Conservation (phyloP, 2,329 filamentous ascomycete genomes). For the Grosmannia clavigera region DNA sequence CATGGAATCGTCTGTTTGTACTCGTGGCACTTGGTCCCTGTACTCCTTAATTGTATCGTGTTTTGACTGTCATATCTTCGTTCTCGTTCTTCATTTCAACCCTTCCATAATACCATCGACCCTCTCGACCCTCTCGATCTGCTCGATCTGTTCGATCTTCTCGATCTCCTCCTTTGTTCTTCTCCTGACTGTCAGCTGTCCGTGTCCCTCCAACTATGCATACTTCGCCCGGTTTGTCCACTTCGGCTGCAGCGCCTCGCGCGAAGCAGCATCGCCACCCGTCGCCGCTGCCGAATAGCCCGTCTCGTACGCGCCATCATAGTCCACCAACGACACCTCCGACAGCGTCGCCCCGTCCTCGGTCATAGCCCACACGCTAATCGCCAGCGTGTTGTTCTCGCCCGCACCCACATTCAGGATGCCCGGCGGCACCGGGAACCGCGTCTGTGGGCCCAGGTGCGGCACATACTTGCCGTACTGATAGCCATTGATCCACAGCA, state of each 20-base stretch:
- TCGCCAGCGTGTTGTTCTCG: slow-evolving; percentile 50
- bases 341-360: slow-evolving; percentile 39
- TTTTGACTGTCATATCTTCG: not conserved
- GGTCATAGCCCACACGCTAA: slow-evolving; percentile 46
- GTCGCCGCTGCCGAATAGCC: slow-evolving; percentile 13
- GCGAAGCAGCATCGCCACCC: not conserved
- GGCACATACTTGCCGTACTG: slow-evolving; percentile 45
- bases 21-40: not conserved
- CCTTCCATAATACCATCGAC: too few relatives aligned
- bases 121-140: too few relatives aligned
- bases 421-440: slow-evolving; percentile 56
- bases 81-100: not conserved
- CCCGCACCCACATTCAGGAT: slow-evolving; percentile 53
- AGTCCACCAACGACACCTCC: slow-evolving; percentile 22
- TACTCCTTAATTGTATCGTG: not conserved
- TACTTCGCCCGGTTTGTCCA: slow-evolving; percentile 15
- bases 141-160: too few relatives aligned
- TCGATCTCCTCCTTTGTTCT: too few relatives aligned
- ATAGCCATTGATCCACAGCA: slow-evolving; percentile 59
- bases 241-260: slow-evolving; percentile 12
- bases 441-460: slow-evolving; percentile 56
- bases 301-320: slow-evolving; percentile 13
- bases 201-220: slow-evolving; percentile 2
- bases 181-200: not conserved
- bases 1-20: not conserved